phyloP scores from a whole-genome alignment of 441 rosid genomes.

The Isatis lusitanica region DNA sequence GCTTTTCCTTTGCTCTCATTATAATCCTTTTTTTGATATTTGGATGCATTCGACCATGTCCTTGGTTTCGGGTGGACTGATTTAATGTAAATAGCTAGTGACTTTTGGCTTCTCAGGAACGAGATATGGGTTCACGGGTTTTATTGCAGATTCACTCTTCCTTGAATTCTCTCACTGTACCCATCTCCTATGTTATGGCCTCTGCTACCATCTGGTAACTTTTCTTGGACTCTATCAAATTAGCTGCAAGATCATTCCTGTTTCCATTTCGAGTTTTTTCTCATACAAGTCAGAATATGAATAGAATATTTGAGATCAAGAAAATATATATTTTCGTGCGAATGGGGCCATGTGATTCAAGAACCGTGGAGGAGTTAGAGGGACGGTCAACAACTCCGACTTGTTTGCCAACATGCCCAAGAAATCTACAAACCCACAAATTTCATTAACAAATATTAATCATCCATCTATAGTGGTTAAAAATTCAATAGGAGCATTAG shows the following conservation, averaged over 20 bases:
- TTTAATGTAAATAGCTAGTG: not conserved
- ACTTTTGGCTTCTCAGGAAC: slow-evolving; percentile 24
- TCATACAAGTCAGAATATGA: not conserved
- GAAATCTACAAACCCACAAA: slow-evolving; percentile 26
- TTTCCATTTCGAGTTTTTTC: not conserved
- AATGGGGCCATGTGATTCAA: slow-evolving; percentile 29
- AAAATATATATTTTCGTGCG: not conserved
- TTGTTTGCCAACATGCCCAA: slow-evolving; percentile 51
- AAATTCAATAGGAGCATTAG: not conserved
- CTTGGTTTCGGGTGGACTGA: slow-evolving; percentile 10
- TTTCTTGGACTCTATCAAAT: slow-evolving; percentile 30
- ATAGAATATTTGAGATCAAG: not conserved
- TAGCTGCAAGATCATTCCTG: not conserved
- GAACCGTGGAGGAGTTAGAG: slow-evolving; percentile 34
- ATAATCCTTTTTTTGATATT: slow-evolving; percentile 2
- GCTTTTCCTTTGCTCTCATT: not conserved
- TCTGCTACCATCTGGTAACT: slow-evolving; percentile 10
- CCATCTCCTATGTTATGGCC: slow-evolving; percentile 10
- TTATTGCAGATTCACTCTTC: slow-evolving; percentile 17
- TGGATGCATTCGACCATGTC: slow-evolving; percentile 22
- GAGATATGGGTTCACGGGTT: slow-evolving; percentile 27
- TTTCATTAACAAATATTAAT: not conserved
- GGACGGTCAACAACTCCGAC: slow-evolving; percentile 82
- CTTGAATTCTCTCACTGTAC: slow-evolving; percentile 18
- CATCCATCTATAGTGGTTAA: slow-evolving; percentile 27